phyloP scores from a whole-genome alignment of 2,329 filamentous ascomycete genomes.

The Stachybotrys chlorohalonatus region DNA sequence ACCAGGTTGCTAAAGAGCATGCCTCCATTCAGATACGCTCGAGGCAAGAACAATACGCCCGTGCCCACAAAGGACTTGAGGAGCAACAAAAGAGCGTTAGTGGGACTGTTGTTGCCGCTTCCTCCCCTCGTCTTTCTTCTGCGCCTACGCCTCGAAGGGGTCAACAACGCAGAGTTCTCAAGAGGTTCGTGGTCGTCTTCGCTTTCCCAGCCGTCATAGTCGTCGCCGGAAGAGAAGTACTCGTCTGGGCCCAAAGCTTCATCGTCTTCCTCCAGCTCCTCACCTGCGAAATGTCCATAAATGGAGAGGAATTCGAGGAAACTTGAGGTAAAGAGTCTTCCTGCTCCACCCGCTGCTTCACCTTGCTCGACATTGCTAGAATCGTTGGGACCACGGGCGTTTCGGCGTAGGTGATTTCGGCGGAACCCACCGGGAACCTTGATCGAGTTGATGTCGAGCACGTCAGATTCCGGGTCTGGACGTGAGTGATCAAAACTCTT shows the following conservation, averaged over 20 bases:
- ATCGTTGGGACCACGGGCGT: slow-evolving; percentile 51
- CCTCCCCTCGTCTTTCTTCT: slow-evolving; percentile 67
- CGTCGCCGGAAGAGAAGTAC: slow-evolving; percentile 77
- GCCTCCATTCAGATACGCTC: slow-evolving; percentile 89
- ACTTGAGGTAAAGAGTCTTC: slow-evolving; percentile 71
- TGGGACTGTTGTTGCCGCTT: slow-evolving; percentile 67
- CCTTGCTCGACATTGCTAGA: slow-evolving; percentile 22
- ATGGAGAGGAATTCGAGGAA: slow-evolving; percentile 94
- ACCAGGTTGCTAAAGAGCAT: slow-evolving; percentile 96
- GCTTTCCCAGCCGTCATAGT: slow-evolving; percentile 51
- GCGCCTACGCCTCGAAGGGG: slow-evolving; percentile 63
- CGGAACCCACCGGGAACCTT: slow-evolving; percentile 91
- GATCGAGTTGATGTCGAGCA: slow-evolving; percentile 80
- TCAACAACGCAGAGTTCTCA: slow-evolving; percentile 78
- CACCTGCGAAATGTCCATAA: slow-evolving; percentile 95
- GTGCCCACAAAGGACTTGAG: slow-evolving; percentile 98
- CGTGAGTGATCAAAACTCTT: slow-evolving; percentile 77
- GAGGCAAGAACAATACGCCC: slow-evolving; percentile 84
- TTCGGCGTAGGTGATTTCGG: slow-evolving; percentile 75
- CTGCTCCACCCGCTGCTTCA: slow-evolving; percentile 19
- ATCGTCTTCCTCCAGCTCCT: slow-evolving; percentile 93
- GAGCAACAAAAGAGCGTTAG: slow-evolving; percentile 72
- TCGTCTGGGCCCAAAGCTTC: slow-evolving; percentile 80
- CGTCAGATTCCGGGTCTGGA: slow-evolving; percentile 70
- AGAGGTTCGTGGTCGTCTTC: slow-evolving; percentile 70